Evolutionary conservation across 305 asterid genomes (phyloP).

Genomic region (Withania somnifera): DNA sequence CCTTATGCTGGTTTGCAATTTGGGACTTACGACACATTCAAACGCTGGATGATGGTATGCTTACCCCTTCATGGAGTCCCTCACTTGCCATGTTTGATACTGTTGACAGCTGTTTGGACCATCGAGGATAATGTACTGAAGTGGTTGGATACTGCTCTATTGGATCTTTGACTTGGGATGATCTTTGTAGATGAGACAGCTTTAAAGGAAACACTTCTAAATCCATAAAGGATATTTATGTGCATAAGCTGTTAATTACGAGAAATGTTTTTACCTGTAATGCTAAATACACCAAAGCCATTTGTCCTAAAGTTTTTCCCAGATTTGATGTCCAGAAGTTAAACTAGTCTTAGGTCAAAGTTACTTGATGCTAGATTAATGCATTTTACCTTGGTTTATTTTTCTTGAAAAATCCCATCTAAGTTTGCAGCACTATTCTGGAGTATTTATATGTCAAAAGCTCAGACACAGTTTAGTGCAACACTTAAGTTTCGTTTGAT

Average conservation of each 20-base stretch:
- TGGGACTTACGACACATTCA: slow-evolving; percentile 89
- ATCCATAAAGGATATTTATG: neutral
- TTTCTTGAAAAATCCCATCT: neutral
- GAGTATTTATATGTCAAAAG: neutral
- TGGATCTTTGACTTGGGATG: neutral
- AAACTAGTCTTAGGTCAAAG: neutral
- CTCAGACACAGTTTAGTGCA: neutral
- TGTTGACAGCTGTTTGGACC: neutral
- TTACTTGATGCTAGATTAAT: neutral
- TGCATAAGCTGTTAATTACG: neutral
- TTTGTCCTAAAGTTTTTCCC: neutral
- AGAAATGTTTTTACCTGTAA: neutral
- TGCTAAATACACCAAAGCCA: neutral
- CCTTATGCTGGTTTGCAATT: slow-evolving; percentile 93
- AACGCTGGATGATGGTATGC: slow-evolving; percentile 72
- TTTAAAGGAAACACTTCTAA: neutral
- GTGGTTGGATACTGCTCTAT: neutral
- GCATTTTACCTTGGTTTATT: neutral
- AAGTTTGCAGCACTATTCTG: neutral
- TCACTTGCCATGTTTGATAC: neutral
- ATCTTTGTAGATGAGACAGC: neutral
- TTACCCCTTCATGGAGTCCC: neutral
- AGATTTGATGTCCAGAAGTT: neutral
- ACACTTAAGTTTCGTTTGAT: neutral
- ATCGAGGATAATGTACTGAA: neutral